Percentiles rank a stretch among this genome's conserved stretches.
Evolutionary conservation across 2,329 filamentous ascomycete genomes (phyloP).

Genomic region (Endoconidiophora laricicola): DNA sequence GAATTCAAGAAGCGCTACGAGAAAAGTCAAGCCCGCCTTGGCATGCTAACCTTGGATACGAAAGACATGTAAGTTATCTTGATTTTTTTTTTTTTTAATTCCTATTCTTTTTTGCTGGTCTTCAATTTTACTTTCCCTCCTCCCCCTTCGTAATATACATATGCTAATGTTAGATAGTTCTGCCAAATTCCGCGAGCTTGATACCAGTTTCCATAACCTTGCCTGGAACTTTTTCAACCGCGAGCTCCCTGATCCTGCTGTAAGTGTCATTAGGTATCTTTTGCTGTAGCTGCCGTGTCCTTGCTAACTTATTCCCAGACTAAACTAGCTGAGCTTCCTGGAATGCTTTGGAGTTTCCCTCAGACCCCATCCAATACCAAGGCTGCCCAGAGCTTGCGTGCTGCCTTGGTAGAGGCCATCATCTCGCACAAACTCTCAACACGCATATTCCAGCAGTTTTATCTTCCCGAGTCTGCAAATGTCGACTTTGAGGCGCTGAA

Average conservation of each 20-base stretch:
- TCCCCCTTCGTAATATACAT: not conserved
- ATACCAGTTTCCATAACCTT: slow-evolving; percentile 12
- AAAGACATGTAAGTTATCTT: slow-evolving; percentile 11
- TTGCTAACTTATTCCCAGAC: slow-evolving; percentile 4
- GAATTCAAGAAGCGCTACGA: slow-evolving; percentile 12
- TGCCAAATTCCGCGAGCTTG: slow-evolving; percentile 12
- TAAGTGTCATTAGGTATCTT: not conserved
- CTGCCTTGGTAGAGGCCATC: slow-evolving; percentile 10
- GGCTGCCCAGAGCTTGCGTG: slow-evolving; percentile 9
- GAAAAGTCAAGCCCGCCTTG: slow-evolving; percentile 10
- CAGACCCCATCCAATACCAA: slow-evolving; percentile 10
- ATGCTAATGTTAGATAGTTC: slow-evolving; percentile 1
- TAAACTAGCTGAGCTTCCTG: slow-evolving; percentile 9
- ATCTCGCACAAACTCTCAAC: slow-evolving; percentile 10
- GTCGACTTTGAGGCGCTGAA: slow-evolving; percentile 8
- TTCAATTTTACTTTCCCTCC: not conserved
- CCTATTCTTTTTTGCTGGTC: not conserved
- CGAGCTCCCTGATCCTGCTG: slow-evolving; percentile 5
- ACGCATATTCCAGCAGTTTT: slow-evolving; percentile 11
- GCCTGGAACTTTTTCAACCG: slow-evolving; percentile 12
- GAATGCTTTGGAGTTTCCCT: slow-evolving; percentile 9
- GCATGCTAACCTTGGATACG: slow-evolving; percentile 11
- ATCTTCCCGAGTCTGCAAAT: slow-evolving; percentile 6
- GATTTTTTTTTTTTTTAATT: not conserved
- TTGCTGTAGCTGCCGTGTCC: not conserved